Evolutionary conservation across 2,329 filamentous ascomycete species (phyloP), one percentile per base, ranked within the genome.

Genomic region (Ophiostoma perfectum): DNA sequence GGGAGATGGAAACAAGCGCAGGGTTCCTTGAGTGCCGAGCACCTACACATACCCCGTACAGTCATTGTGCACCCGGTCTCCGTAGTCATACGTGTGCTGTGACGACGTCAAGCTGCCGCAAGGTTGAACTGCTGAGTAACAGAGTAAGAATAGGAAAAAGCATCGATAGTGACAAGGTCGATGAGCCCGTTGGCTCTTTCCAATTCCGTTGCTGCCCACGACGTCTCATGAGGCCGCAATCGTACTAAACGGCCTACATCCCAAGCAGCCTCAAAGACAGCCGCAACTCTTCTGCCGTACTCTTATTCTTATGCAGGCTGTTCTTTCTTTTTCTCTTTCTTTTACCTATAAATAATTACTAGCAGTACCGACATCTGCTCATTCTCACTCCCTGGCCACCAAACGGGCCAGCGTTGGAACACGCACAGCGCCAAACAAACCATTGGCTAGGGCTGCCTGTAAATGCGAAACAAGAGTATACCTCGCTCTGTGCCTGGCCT

Each of bases 401-500:
- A 64, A 47, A 58, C 63, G 39, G 67, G 52, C 63, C 67, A 45
- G 49, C 62, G 68, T 69, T 66, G 49, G 68, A 49, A n/a, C 52
- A 14, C 14, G 62, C 38, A 60, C 66, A 69, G 71, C 70, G 71
- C 64, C 69, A 69, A 71, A 65, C n/a, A 64, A 71, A 64, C 63
- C 49, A 72, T 72, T 71, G 71, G 71, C 68, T 52, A 70, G 47
- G 68, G 38, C 39, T 1, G 63, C 63, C 62, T 67, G 64, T 27
- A 66, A 66, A 67, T 71, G 68, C 71, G 71, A 72, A 71, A 72
- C 70, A 67, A 38, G 18, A 65, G n/a, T 16, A 18, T 27, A 9
- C 52, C 36, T 39, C n/a, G 41, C 55, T 41, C 44, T 58, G 44
- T 63, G 39, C 47, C 9, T 36, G 14, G 16, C 49, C 9, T 49